Conservation (phyloP, 2,329 filamentous ascomycete species). For the Tolypocladium endophyticum region DNA sequence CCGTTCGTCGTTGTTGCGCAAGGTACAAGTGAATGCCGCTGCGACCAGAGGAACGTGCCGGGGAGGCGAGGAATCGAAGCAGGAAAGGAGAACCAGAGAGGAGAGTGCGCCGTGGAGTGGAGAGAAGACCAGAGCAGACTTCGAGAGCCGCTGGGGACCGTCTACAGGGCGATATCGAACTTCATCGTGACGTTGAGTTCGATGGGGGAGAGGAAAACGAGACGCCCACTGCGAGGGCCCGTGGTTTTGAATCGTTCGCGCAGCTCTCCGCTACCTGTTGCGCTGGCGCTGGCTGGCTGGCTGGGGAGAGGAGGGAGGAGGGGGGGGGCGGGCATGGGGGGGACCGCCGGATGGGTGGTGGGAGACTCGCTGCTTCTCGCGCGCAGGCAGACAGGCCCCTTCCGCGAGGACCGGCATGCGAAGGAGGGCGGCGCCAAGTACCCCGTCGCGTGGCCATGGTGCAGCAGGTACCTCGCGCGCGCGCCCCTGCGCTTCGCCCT, state of each 20-base stretch:
- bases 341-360: background rate
- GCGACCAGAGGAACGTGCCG: slow-evolving; percentile 12
- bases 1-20: slow-evolving; percentile 16
- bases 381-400: background rate
- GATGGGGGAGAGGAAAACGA: slow-evolving; percentile 27
- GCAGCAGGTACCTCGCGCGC: background rate
- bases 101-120: slow-evolving; percentile 26
- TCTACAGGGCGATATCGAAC: slow-evolving; percentile 42
- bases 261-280: background rate
- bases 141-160: slow-evolving; percentile 39
- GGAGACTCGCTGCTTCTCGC: background rate
- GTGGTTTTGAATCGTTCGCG: slow-evolving; percentile 19
- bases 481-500: background rate
- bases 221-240: slow-evolving; percentile 3
- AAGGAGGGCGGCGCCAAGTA: background rate
- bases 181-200: slow-evolving; percentile 42
- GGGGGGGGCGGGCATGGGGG: background rate
- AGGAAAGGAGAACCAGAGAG: slow-evolving; percentile 9
- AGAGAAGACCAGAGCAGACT: slow-evolving; percentile 39
- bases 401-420: background rate
- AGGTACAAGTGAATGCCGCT: slow-evolving; percentile 43
- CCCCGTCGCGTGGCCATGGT: background rate
- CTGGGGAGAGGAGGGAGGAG: background rate
- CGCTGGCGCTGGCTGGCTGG: background rate
- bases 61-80: slow-evolving; percentile 2